phyloP scores from a whole-genome alignment of 495 filamentous ascomycete species.

The Penicillium manginii region DNA sequence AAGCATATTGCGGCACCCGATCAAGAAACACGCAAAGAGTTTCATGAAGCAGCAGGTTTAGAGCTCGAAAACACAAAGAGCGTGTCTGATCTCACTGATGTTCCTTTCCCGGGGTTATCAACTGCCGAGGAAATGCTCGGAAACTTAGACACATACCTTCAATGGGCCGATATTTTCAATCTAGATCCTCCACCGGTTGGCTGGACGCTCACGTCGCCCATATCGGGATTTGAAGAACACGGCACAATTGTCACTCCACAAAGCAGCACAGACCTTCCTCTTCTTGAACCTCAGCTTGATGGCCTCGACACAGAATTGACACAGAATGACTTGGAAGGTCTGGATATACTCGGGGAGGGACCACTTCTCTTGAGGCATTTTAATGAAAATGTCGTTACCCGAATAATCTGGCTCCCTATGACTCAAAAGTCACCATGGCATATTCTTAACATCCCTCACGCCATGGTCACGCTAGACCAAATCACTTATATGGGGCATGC shows the following conservation, averaged over 20 bases:
- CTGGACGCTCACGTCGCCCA: not conserved
- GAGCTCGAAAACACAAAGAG: not conserved
- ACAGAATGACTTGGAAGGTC: not conserved
- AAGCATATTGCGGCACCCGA: not conserved
- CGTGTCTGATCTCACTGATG: not conserved
- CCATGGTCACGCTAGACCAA: conserved; percentile 34
- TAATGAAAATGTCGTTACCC: conserved; percentile 35
- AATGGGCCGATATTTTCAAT: conserved; percentile 38
- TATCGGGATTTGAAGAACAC: not conserved
- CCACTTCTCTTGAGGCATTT: conserved; percentile 36
- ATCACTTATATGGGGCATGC: conserved; percentile 33
- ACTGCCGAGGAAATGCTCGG: not conserved
- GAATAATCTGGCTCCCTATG: conserved; percentile 36
- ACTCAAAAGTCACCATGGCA: conserved; percentile 38
- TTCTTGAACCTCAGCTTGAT: conserved; percentile 12
- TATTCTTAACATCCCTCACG: conserved; percentile 34
- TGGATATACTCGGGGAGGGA: conserved; percentile 27
- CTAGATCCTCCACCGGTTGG: conserved; percentile 29
- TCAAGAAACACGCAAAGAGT: not conserved
- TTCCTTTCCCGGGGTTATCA: not conserved
- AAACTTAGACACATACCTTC: conserved; percentile 36
- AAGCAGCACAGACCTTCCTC: conserved; percentile 17
- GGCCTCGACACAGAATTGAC: not conserved
- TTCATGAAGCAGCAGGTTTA: not conserved
- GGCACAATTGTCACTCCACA: conserved; percentile 18